Percentiles rank a stretch among this genome's conserved stretches.
Conservation (phyloP, 176 grass and related monocot species). For the Oryza officinalis region DNA sequence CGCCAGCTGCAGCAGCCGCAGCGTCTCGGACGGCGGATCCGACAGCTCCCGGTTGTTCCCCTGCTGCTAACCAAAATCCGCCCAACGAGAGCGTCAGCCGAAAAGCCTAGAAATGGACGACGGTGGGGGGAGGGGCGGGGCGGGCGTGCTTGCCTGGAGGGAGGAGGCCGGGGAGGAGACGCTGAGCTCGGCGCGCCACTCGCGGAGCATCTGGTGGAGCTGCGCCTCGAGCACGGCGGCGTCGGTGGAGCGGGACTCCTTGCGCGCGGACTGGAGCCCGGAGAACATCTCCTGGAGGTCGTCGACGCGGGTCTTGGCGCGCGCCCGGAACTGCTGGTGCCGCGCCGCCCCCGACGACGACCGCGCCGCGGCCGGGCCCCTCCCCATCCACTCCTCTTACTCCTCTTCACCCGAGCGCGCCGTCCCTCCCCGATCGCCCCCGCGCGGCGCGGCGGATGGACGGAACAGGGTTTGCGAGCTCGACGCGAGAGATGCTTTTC, state of each 20-base stretch:
- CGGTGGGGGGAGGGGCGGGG: neutral
- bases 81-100: neutral
- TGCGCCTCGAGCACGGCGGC: constrained; percentile 79
- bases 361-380: constrained; percentile 38
- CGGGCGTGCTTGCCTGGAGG: constrained; percentile 35
- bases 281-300: constrained; percentile 93
- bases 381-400: constrained; percentile 55
- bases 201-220: constrained; percentile 93
- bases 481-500: neutral
- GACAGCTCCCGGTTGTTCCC: constrained; percentile 53
- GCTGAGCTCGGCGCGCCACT: constrained; percentile 94
- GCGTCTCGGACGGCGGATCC: constrained; percentile 67
- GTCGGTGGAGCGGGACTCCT: constrained; percentile 77
- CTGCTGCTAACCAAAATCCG: constrained; percentile 36
- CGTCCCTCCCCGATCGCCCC: neutral
- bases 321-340: constrained; percentile 83
- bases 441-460: neutral
- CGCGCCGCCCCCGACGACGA: constrained; percentile 46
- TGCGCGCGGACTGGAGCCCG: constrained; percentile 84
- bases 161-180: constrained; percentile 74
- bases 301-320: constrained; percentile 83
- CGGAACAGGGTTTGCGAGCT: neutral
- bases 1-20: constrained; percentile 57
- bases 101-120: neutral
- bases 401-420: neutral